Evolutionary conservation across 805 yeast genomes (phyloP).

Genomic region (Cyberlindnera saturnus): DNA sequence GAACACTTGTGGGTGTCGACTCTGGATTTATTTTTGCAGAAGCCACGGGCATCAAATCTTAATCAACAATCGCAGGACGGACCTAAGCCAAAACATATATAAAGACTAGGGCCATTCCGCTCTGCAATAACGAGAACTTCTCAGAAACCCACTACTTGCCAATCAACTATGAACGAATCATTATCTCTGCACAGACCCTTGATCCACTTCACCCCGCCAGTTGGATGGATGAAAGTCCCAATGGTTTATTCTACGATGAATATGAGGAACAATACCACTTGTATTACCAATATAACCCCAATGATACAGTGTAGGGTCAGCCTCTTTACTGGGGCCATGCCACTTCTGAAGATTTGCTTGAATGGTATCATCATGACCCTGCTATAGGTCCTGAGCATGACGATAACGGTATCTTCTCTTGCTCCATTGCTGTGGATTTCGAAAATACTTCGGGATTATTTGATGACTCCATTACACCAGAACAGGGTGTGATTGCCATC

Average conservation of each 20-base stretch:
- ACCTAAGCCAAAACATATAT: no score
- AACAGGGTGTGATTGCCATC: slow-evolving; percentile 32
- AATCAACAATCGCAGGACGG: no score
- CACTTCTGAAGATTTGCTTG: slow-evolving; percentile 28
- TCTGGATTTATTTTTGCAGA: no score
- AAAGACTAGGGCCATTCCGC: no score
- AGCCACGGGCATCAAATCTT: no score
- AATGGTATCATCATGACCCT: slow-evolving; percentile 29
- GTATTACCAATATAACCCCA: slow-evolving; percentile 35
- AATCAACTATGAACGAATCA: neutral
- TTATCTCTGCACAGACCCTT: neutral
- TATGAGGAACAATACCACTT: slow-evolving; percentile 28
- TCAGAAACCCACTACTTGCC: no score
- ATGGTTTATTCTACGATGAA: slow-evolving; percentile 32
- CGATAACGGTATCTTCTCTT: slow-evolving; percentile 30
- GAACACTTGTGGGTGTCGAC: no score
- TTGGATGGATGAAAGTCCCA: slow-evolving; percentile 40
- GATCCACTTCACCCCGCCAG: slow-evolving; percentile 29
- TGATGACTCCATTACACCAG: slow-evolving; percentile 20
- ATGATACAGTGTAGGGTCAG: slow-evolving; percentile 26
- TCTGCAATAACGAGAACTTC: no score
- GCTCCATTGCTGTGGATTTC: slow-evolving; percentile 31
- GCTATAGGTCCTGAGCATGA: slow-evolving; percentile 26
- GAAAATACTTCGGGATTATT: slow-evolving; percentile 33
- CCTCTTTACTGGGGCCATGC: slow-evolving; percentile 39